Base-by-base conservation (phyloP, 441 rosid species). In the Manihot esculenta region DNA sequence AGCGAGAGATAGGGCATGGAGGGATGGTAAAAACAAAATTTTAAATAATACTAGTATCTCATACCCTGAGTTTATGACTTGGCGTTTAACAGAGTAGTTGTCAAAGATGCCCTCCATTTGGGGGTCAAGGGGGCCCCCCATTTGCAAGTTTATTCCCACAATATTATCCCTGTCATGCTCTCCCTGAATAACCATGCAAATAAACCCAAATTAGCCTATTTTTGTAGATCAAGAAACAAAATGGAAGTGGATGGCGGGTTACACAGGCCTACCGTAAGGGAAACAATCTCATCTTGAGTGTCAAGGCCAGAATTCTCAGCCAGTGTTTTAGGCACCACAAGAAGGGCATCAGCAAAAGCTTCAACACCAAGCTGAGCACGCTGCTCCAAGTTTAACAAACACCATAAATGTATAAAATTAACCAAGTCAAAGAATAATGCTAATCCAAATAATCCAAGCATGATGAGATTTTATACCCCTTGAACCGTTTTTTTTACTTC, bases 301-400 rank as follows among this genome's bases (percentile, higher is more conserved):
- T 94, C 98, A 59, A 94, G 93, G 18, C 98, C 99, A 35, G 98
- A 85, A 72, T 94, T 94, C 80, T 92, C 99, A 63, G 98, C 98
- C 48, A 94, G 92, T 23, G 94, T 92, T 86, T 92, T 93, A 11
- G 98, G 98, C 30, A 91, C 84, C 78, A 87, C 94, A 30, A 91
- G 93, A 78, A 91, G 93, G 57, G 94, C 96, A 64, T 92, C 88
- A 0, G 97, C 99, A 82, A 92, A 92, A 67, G 97, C 99, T 85
- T 92, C 97, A 68, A 92, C 89, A 51, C 98, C 99, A 47, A 94
- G 90, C 74, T 92, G 99, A 74, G 98, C 98, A 26, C 98, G 96
- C 98, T 94, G 89, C 55, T 62, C 76, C 69, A 79, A 27, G 48
- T 75, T 72, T 26, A 38, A 61, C 18, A 58, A 69, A 50, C 48